Evolutionary conservation across 2,329 filamentous ascomycete genomes (phyloP).

Genomic region (Fusarium lyarnte): DNA sequence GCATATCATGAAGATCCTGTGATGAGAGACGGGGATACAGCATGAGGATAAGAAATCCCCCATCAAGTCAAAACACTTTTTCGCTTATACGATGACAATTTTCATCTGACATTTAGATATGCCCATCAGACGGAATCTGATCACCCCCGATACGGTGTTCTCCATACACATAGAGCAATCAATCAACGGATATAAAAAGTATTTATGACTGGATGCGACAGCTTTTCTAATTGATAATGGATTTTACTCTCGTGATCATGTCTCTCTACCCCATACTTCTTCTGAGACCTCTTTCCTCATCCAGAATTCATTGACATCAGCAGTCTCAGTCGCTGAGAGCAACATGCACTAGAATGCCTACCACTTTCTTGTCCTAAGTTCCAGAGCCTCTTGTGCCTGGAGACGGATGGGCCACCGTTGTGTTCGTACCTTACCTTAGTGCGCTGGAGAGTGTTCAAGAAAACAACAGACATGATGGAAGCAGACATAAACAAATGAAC

Average conservation of each 20-base stretch:
- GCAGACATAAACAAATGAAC: constrained; percentile 1
- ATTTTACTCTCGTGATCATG: constrained; percentile 10
- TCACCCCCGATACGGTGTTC: neutral
- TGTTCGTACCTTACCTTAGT: constrained; percentile 28
- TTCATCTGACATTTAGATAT: neutral
- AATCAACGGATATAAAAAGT: neutral
- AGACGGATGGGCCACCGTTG: constrained; percentile 7
- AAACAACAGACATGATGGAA: constrained; percentile 1
- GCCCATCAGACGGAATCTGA: neutral
- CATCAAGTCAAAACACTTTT: neutral
- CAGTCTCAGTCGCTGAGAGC: constrained; percentile 16
- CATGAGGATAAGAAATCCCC: neutral
- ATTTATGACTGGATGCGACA: neutral
- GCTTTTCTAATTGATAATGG: constrained; percentile 26
- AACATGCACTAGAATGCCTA: constrained; percentile 3
- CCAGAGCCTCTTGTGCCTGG: constrained; percentile 5
- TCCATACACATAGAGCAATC: neutral
- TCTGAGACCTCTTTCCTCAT: constrained; percentile 22
- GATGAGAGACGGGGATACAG: constrained; percentile 17
- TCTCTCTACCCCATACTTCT: neutral
- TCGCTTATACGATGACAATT: constrained; percentile 1
- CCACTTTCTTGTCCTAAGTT: constrained; percentile 4
- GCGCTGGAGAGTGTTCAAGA: neutral
- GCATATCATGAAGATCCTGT: constrained; percentile 26
- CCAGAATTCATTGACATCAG: neutral